phyloP scores from a whole-genome alignment of 441 rosid species.

The Populus trichocarpa region DNA sequence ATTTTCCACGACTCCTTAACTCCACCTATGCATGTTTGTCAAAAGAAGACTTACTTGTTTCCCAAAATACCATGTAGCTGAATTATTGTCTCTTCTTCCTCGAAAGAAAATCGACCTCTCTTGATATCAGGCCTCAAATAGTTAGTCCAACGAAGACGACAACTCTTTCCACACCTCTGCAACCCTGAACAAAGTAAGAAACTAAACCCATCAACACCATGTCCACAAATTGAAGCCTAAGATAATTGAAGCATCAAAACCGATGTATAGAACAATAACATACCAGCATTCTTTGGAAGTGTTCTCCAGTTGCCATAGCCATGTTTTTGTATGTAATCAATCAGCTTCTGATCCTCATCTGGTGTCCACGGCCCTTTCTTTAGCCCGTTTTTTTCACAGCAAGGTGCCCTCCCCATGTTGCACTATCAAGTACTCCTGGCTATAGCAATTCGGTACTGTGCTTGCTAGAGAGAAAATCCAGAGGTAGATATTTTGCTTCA shows the following conservation, averaged over 20 bases:
- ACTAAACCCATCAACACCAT: neutral
- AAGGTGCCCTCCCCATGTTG: slow-evolving; percentile 39
- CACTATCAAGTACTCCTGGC: neutral
- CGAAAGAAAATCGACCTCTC: slow-evolving; percentile 46
- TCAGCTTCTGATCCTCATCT: slow-evolving; percentile 43
- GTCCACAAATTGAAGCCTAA: neutral
- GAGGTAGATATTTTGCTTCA: neutral
- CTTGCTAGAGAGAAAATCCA: neutral
- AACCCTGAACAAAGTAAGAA: slow-evolving; percentile 31
- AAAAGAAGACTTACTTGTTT: slow-evolving; percentile 37
- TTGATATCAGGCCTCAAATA: slow-evolving; percentile 51
- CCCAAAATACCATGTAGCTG: slow-evolving; percentile 46
- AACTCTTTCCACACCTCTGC: slow-evolving; percentile 53
- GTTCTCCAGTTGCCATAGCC: slow-evolving; percentile 48
- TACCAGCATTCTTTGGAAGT: slow-evolving; percentile 44
- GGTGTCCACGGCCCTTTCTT: no score
- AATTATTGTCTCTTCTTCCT: slow-evolving; percentile 41
- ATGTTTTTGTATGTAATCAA: slow-evolving; percentile 34
- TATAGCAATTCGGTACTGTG: neutral
- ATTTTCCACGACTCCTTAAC: neutral
- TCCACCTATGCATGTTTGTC: neutral
- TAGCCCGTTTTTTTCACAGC: slow-evolving; percentile 30
- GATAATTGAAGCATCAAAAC: no score
- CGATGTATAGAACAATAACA: neutral
- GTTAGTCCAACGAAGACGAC: slow-evolving; percentile 56